Evolutionary conservation across 257 asterid species (phyloP).

Genomic region (Eucommia ulmoides): DNA sequence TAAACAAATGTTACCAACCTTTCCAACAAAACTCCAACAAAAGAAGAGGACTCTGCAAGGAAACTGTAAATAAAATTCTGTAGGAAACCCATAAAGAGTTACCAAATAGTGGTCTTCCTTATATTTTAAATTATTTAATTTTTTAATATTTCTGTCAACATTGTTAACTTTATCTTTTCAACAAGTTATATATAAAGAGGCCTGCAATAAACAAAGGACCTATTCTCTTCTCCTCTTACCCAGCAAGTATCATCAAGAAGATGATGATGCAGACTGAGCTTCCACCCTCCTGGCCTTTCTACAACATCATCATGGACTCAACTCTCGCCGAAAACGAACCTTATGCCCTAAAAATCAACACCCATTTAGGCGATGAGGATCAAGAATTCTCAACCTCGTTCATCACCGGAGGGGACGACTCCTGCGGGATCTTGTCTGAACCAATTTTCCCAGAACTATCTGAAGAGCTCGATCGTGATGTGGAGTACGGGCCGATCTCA

Average conservation of each 20-base stretch:
- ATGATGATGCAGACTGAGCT: constrained; percentile 41
- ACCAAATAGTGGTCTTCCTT: constrained; percentile 9
- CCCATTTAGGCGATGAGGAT: constrained; percentile 5
- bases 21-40: constrained; percentile 34
- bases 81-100: constrained; percentile 10
- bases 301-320: constrained; percentile 13
- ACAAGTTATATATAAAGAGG: constrained; percentile 6
- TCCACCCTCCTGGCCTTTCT: constrained; percentile 30
- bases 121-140: neutral
- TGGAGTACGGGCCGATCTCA: constrained; percentile 14
- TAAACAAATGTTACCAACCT: constrained; percentile 5
- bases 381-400: constrained; percentile 26
- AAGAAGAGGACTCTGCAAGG: constrained; percentile 22
- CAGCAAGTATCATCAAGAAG: constrained; percentile 5
- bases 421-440: constrained; percentile 28
- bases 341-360: constrained; percentile 21
- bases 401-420: constrained; percentile 22
- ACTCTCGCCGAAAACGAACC: constrained; percentile 12
- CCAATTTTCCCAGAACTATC: constrained; percentile 10
- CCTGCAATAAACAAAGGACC: too few relatives aligned
- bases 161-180: constrained; percentile 4
- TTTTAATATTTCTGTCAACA: constrained; percentile 19
- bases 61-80: constrained; percentile 14
- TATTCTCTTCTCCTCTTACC: constrained; percentile 1
- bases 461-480: constrained; percentile 28